Evolutionary conservation across 495 filamentous ascomycete genomes (phyloP).

Genomic region (Daldinia bambusicola): DNA sequence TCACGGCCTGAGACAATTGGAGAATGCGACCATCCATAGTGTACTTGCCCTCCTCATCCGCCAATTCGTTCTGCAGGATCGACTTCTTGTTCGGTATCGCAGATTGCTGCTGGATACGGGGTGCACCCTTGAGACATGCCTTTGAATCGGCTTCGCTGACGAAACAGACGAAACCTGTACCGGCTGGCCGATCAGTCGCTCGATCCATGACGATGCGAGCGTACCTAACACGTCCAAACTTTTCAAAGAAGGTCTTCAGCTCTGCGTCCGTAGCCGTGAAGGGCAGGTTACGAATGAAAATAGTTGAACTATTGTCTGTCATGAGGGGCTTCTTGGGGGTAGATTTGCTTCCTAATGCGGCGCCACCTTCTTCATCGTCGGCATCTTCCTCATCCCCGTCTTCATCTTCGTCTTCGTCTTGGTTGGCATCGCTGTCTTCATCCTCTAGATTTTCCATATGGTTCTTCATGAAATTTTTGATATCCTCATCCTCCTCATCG

Average conservation of each 20-base stretch:
- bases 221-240: constrained; percentile 87
- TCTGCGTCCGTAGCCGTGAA: constrained; percentile 83
- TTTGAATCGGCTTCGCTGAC: constrained; percentile 76
- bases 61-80: constrained; percentile 81
- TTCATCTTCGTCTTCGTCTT: constrained; percentile 58
- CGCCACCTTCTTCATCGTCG: constrained; percentile 53
- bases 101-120: constrained; percentile 62
- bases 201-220: constrained; percentile 88
- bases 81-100: constrained; percentile 70
- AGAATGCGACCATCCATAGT: constrained; percentile 89
- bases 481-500: constrained; percentile 54
- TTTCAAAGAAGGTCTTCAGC: constrained; percentile 81
- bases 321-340: constrained; percentile 51
- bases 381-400: constrained; percentile 49
- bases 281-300: constrained; percentile 95
- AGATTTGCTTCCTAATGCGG: constrained; percentile 50
- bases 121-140: constrained; percentile 77
- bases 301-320: constrained; percentile 71
- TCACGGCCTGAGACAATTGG: constrained; percentile 84
- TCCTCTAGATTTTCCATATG: constrained; percentile 61
- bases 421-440: constrained; percentile 59
- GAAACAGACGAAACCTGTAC: constrained; percentile 96
- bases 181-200: constrained; percentile 83
- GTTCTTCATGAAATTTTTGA: constrained; percentile 56
- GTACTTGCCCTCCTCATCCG: constrained; percentile 82